phyloP scores from a whole-genome alignment of 768 basidiomycete species.

The Tremella mesenterica region DNA sequence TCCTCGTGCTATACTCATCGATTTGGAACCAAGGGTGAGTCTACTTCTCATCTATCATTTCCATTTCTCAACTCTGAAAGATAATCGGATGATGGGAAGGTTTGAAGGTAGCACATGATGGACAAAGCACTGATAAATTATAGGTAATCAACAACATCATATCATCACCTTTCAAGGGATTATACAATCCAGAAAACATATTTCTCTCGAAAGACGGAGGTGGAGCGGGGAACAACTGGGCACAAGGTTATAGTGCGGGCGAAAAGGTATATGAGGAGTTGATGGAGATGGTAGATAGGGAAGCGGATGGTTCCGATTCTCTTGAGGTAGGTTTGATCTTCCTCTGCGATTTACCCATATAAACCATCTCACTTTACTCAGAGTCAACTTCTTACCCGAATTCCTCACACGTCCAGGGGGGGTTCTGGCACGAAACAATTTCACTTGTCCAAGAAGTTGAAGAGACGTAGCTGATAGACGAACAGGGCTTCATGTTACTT shows the following conservation, averaged over 20 bases:
- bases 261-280: slow-evolving; percentile 90
- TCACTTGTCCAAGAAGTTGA: too few relatives aligned
- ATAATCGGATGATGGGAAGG: not conserved
- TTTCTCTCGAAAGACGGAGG: slow-evolving; percentile 93
- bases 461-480: slow-evolving; percentile 3
- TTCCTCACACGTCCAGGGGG: not conserved
- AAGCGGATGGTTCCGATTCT: slow-evolving; percentile 95
- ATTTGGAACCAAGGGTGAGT: slow-evolving; percentile 87
- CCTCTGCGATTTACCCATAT: not conserved
- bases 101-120: not conserved
- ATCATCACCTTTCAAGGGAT: slow-evolving; percentile 68
- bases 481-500: slow-evolving; percentile 94
- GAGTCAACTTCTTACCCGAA: too few relatives aligned
- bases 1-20: slow-evolving; percentile 83
- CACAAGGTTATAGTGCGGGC: slow-evolving; percentile 82
- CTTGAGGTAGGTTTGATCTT: slow-evolving; percentile 59
- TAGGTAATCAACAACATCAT: slow-evolving; percentile 96
- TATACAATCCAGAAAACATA: slow-evolving; percentile 98
- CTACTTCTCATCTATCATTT: not conserved
- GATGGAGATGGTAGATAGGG: slow-evolving; percentile 98
- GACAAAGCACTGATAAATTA: not conserved
- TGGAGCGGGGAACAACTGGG: slow-evolving; percentile 99
- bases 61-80: not conserved
- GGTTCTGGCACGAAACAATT: not conserved
- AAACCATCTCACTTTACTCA: too few relatives aligned